Evolutionary conservation across 2,329 filamentous ascomycete genomes (phyloP).

Genomic region (Byssochlamys sp.): DNA sequence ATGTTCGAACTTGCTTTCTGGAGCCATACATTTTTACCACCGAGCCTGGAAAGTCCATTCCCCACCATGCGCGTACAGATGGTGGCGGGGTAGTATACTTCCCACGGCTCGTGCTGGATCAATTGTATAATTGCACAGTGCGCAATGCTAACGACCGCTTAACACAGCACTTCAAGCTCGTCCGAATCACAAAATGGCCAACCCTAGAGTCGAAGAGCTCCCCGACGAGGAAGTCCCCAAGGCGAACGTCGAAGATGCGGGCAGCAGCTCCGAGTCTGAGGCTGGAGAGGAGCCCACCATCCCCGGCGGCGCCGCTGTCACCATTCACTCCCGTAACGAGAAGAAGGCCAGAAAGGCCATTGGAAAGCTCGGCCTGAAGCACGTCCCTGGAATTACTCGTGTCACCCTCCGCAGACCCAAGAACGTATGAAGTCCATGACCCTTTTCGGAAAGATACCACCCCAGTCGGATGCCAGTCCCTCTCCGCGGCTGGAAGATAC

Average conservation of each 20-base stretch:
- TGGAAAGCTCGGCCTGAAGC: constrained; percentile 93
- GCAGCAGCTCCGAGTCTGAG: constrained; percentile 42
- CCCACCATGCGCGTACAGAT: not conserved
- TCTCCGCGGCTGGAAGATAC: not conserved
- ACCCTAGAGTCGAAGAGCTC: constrained; percentile 95
- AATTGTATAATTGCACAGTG: constrained; percentile 4
- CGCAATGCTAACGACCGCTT: constrained; percentile 12
- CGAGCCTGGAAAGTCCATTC: not conserved
- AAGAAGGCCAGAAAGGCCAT: constrained; percentile 99
- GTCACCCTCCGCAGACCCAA: constrained; percentile 97
- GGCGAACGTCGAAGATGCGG: constrained; percentile 65
- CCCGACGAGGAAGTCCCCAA: constrained; percentile 79
- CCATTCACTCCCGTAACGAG: constrained; percentile 98
- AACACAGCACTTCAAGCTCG: constrained; percentile 13
- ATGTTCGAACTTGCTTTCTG: constrained; percentile 17
- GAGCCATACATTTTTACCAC: constrained; percentile 1
- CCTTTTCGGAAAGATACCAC: not conserved
- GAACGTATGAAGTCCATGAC: constrained; percentile 60
- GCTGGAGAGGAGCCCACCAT: constrained; percentile 50
- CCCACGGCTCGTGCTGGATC: not conserved
- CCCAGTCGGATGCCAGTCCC: not conserved
- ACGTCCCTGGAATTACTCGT: constrained; percentile 91
- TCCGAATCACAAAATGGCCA: constrained; percentile 62
- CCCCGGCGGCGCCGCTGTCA: constrained; percentile 75
- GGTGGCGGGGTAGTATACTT: not conserved